A percentile compares a stretch with the other conserved stretches of the same genome.
Conservation (phyloP, 2,329 filamentous ascomycete genomes). For the Coleophoma eucalyptorum region DNA sequence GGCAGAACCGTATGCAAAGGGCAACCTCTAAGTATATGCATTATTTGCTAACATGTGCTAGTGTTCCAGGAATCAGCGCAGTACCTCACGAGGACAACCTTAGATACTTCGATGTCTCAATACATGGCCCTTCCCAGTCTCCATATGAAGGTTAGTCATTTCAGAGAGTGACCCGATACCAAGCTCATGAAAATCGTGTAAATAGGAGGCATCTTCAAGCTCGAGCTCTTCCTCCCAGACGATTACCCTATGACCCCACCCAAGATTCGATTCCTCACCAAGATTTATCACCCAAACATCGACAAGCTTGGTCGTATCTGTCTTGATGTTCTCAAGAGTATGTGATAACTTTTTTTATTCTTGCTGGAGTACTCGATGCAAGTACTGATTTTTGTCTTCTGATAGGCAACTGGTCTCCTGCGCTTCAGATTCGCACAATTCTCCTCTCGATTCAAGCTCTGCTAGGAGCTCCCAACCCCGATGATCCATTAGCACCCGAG, state of each 20-base stretch:
- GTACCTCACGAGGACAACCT: slow-evolving; percentile 96
- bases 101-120: slow-evolving; percentile 96
- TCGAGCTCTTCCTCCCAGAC: slow-evolving; percentile 95
- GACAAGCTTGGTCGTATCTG: slow-evolving; percentile 97
- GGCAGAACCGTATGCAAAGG: slow-evolving; percentile 77
- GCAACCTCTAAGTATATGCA: too few relatives aligned
- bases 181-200: slow-evolving; percentile 6
- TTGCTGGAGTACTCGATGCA: too few relatives aligned
- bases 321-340: slow-evolving; percentile 95
- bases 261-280: slow-evolving; percentile 97
- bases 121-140: slow-evolving; percentile 86
- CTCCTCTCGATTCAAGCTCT: slow-evolving; percentile 98
- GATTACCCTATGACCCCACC: slow-evolving; percentile 99
- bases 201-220: slow-evolving; percentile 76
- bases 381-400: background rate
- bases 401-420: slow-evolving; percentile 96
- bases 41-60: slow-evolving; percentile 31
- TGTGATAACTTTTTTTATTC: slow-evolving; percentile 20
- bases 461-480: slow-evolving; percentile 92
- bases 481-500: slow-evolving; percentile 96
- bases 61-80: slow-evolving; percentile 93
- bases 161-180: background rate
- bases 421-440: slow-evolving; percentile 95
- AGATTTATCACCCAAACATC: slow-evolving; percentile 99
- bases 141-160: slow-evolving; percentile 79